These are phyloP conservation scores for Taphrina wiesneri DNA, from an alignment of 1,139 yeast species.

Conservation along the genomic window DNA sequence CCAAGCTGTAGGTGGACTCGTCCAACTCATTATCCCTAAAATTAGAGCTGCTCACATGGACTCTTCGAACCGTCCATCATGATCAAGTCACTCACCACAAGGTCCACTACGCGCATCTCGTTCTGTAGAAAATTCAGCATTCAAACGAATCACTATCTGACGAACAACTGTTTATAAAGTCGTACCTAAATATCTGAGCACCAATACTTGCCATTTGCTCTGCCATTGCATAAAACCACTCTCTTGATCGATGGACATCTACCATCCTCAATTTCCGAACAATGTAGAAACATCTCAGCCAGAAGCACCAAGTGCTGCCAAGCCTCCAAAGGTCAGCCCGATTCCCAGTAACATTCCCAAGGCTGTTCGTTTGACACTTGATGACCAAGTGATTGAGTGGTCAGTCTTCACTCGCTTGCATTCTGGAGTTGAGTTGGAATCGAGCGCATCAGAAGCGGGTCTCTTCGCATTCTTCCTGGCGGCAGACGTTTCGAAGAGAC, in stretches of 20 bases:
- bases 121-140: not conserved
- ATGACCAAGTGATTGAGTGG: not conserved
- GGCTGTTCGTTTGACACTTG: conserved; percentile 2
- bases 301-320: conserved; percentile 12
- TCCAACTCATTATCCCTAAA: not conserved
- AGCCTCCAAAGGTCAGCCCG: conserved; percentile 1
- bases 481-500: too few relatives aligned
- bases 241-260: too few relatives aligned
- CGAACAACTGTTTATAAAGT: not conserved
- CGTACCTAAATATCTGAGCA: not conserved
- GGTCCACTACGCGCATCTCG: too few relatives aligned
- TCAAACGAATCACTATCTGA: not conserved
- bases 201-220: not conserved
- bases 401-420: not conserved
- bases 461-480: not conserved
- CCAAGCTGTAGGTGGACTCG: conserved; percentile 8
- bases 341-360: not conserved
- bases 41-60: too few relatives aligned
- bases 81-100: too few relatives aligned
- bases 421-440: not conserved
- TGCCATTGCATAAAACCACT: not conserved
- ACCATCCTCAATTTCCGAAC: too few relatives aligned
- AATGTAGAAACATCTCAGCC: too few relatives aligned
- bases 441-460: not conserved
- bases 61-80: too few relatives aligned